Evolutionary conservation across 2,329 filamentous ascomycete species (phyloP).

Genomic region (Scedosporium boydii): DNA sequence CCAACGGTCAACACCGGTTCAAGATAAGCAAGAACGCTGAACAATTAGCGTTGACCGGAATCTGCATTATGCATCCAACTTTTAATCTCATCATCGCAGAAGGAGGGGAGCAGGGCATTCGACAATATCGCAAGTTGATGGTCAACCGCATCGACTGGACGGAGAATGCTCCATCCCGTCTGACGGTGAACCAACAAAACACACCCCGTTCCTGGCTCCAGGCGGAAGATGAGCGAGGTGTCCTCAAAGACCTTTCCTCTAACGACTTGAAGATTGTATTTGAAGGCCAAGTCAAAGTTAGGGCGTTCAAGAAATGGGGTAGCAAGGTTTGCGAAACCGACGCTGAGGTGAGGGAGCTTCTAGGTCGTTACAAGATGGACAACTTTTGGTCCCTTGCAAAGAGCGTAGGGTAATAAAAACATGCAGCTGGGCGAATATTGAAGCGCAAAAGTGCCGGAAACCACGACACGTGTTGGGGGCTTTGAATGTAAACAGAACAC

Average conservation of each 20-base stretch:
- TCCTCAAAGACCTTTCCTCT: slow-evolving; percentile 67
- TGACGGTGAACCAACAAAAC: slow-evolving; percentile 50
- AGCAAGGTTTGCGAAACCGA: slow-evolving; percentile 91
- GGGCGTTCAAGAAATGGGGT: slow-evolving; percentile 79
- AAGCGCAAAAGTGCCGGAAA: not conserved
- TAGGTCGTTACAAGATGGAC: slow-evolving; percentile 80
- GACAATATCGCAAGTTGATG: slow-evolving; percentile 87
- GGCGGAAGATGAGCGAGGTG: slow-evolving; percentile 67
- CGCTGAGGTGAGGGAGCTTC: slow-evolving; percentile 70
- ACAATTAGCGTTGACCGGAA: slow-evolving; percentile 74
- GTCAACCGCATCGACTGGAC: slow-evolving; percentile 90
- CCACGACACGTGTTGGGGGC: too few species aligned
- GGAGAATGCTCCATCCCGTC: slow-evolving; percentile 66
- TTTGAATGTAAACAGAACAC: too few species aligned
- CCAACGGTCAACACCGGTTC: slow-evolving; percentile 87
- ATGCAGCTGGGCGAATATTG: not conserved
- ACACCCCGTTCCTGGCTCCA: slow-evolving; percentile 66
- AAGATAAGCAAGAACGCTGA: slow-evolving; percentile 90
- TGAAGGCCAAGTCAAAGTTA: slow-evolving; percentile 77
- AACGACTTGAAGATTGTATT: slow-evolving; percentile 83
- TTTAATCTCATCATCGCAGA: slow-evolving; percentile 88
- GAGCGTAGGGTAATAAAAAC: not conserved
- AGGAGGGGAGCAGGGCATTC: slow-evolving; percentile 74
- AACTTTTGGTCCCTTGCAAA: slow-evolving; percentile 61
- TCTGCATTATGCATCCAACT: slow-evolving; percentile 85